Conservation (phyloP, 371 early-diverging fungal genomes). For the Mortierella sp. region DNA sequence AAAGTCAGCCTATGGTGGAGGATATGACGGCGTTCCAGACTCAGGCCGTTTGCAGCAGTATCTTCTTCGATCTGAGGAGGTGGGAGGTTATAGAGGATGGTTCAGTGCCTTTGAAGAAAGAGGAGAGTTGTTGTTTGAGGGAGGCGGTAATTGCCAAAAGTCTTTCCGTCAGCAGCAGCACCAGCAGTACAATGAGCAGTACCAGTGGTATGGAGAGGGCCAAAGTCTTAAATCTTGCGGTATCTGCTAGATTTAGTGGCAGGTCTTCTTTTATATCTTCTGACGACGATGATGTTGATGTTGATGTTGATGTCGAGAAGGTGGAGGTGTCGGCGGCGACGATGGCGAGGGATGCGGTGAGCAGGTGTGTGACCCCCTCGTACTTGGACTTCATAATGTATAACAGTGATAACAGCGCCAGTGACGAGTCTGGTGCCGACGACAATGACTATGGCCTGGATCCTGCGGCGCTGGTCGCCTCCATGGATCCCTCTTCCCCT, state of each 20-base stretch:
- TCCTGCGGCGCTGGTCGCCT: slow-evolving; percentile 17
- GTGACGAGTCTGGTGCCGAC: not conserved
- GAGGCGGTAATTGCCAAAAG: not conserved
- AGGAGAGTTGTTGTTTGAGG: slow-evolving; percentile 1
- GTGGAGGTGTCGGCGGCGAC: not conserved
- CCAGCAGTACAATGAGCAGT: not conserved
- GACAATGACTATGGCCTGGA: not conserved
- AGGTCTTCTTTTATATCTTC: slow-evolving; percentile 1
- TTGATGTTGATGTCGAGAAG: not conserved
- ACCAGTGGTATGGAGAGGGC: not conserved
- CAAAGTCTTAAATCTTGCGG: not conserved
- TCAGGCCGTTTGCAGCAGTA: slow-evolving; percentile 10
- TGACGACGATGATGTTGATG: not conserved
- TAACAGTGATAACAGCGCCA: not conserved
- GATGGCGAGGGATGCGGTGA: not conserved
- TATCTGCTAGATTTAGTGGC: not conserved
- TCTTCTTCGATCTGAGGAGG: slow-evolving; percentile 5
- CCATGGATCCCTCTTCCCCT: slow-evolving; percentile 6
- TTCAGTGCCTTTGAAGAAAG: not conserved
- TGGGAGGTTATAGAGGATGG: not conserved
- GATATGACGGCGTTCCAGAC: not conserved
- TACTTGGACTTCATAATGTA: not conserved
- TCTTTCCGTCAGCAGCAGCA: not conserved
- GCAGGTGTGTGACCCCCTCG: not conserved
- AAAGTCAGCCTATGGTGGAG: not conserved